phyloP scores from a whole-genome alignment of 176 grass and related monocot genomes.

The Oropetium thomaeum region DNA sequence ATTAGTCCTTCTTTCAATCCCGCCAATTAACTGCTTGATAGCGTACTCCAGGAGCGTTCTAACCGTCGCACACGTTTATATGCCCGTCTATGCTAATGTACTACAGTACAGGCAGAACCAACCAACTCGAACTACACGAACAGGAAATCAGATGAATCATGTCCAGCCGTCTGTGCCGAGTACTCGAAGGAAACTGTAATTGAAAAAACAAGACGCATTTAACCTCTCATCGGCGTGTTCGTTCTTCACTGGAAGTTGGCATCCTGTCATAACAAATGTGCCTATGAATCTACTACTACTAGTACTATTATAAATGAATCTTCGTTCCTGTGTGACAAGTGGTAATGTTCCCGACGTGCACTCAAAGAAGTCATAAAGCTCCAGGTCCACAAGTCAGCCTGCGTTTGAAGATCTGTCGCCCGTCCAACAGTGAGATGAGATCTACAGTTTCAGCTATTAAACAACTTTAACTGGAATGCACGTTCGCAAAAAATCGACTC shows the following conservation, averaged over 20 bases:
- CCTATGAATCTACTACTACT: background rate
- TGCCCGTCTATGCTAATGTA: background rate
- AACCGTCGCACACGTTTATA: background rate
- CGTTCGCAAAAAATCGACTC: too few relatives aligned
- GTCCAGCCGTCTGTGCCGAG: background rate
- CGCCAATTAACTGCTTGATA: constrained; percentile 1
- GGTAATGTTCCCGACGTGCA: background rate
- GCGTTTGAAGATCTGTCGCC: constrained; percentile 3
- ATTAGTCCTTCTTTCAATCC: background rate
- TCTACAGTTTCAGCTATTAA: background rate
- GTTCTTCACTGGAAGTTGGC: background rate
- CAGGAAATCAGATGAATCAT: background rate
- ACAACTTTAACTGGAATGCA: too few relatives aligned
- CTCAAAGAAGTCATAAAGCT: background rate
- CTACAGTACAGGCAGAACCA: too few relatives aligned
- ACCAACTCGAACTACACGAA: background rate
- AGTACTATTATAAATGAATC: too few relatives aligned
- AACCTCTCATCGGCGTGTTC: background rate
- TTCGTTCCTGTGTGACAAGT: too few relatives aligned
- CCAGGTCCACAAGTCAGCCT: background rate
- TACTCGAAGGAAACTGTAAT: background rate
- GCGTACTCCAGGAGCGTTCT: background rate
- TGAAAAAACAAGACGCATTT: background rate
- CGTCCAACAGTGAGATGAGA: background rate
- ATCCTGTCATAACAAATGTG: background rate